Evolutionary conservation across 2,329 filamentous ascomycete genomes (phyloP).

Genomic region (Tolypocladium endophyticum): DNA sequence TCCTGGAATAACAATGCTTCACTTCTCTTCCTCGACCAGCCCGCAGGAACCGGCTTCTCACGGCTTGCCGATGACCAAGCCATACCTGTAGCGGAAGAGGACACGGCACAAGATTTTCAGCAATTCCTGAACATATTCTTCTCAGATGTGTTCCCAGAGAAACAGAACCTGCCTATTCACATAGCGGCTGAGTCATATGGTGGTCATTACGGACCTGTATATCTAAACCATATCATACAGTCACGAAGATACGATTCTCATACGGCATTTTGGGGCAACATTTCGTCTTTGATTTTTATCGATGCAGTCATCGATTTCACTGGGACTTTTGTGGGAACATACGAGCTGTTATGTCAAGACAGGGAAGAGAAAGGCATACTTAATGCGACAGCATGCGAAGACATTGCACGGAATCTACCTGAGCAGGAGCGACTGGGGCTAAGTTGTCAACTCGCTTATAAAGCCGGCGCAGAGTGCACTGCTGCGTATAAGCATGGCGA

Average conservation of each 20-base stretch:
- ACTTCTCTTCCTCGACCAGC: neutral
- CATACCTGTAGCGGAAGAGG: neutral
- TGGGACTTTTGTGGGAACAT: neutral
- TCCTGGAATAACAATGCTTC: neutral
- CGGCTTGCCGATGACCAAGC: neutral
- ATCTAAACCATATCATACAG: neutral
- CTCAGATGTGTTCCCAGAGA: neutral
- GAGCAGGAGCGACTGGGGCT: neutral
- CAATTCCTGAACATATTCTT: neutral
- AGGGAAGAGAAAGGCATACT: neutral
- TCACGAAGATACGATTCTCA: neutral
- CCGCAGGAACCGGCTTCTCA: neutral
- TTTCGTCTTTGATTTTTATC: neutral
- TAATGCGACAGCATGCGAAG: neutral
- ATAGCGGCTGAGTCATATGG: neutral
- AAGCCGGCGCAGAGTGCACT: neutral
- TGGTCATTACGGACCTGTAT: neutral
- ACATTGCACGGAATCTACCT: neutral
- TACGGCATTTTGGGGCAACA: neutral
- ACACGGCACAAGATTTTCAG: neutral
- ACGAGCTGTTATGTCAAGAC: neutral
- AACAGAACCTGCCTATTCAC: neutral
- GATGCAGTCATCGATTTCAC: neutral
- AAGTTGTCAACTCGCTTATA: neutral
- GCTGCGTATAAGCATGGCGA: neutral